Percentiles rank a stretch among this genome's conserved stretches.
These are phyloP conservation scores for Grosmannia penicillata DNA, from an alignment of 2,329 filamentous ascomycete genomes.

Conservation along the genomic window DNA sequence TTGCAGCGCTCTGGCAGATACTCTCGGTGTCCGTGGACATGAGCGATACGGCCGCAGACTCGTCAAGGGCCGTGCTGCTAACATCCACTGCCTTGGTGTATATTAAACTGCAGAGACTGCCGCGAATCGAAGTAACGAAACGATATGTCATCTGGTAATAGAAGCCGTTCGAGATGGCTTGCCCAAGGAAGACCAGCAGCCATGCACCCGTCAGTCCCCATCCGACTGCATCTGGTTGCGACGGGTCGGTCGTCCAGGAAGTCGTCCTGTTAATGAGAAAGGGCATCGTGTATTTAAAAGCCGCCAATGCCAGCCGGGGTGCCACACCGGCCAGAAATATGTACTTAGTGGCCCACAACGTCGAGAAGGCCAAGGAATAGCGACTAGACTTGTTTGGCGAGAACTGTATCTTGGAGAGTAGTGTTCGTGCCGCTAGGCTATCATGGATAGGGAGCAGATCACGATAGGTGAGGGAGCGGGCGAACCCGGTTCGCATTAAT, in stretches of 20 bases:
- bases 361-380: neutral
- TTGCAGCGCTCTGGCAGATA: conserved; percentile 10
- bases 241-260: neutral
- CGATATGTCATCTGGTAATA: neutral
- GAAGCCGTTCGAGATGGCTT: neutral
- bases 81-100: conserved; percentile 16
- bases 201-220: neutral
- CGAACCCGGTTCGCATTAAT: neutral
- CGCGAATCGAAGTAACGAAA: conserved; percentile 8
- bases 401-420: neutral
- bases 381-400: neutral
- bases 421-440: neutral
- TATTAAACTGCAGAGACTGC: conserved; percentile 16
- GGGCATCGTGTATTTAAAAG: neutral
- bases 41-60: conserved; percentile 14
- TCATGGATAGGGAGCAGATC: neutral
- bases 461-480: neutral
- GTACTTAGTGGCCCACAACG: neutral
- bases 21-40: conserved; percentile 17
- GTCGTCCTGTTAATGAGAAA: neutral
- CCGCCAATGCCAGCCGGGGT: neutral
- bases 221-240: neutral
- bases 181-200: neutral
- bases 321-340: neutral
- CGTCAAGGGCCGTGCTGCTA: conserved; percentile 8